A percentile compares a stretch with the other conserved stretches of the same genome.
Conservation (phyloP, 495 filamentous ascomycete genomes). For the Niebla homalea region DNA sequence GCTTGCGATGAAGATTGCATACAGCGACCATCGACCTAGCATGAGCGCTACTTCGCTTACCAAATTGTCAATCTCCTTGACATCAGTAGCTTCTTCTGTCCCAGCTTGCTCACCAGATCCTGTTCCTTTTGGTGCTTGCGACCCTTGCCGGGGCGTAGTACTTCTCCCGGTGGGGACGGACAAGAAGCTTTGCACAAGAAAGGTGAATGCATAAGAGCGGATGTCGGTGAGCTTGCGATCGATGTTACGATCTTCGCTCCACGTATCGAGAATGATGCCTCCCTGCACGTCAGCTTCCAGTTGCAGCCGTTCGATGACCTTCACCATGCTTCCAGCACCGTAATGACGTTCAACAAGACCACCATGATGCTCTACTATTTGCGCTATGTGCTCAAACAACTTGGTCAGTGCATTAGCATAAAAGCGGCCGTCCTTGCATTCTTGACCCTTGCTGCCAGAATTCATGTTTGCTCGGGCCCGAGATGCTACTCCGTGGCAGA, state of each 20-base stretch:
- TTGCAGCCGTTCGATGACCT: constrained; percentile 86
- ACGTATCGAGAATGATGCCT: constrained; percentile 92
- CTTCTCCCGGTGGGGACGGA: constrained; percentile 45
- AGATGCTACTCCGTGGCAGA: constrained; percentile 81
- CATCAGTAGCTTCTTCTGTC: constrained; percentile 86
- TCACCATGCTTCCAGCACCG: constrained; percentile 82
- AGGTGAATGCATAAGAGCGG: constrained; percentile 93
- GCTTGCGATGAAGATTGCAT: constrained; percentile 72
- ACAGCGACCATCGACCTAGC: constrained; percentile 87
- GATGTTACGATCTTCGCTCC: constrained; percentile 76
- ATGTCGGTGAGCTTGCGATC: constrained; percentile 82
- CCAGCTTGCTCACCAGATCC: constrained; percentile 35
- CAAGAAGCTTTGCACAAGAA: constrained; percentile 88
- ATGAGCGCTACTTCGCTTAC: constrained; percentile 79
- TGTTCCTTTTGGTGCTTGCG: constrained; percentile 46
- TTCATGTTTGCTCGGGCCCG: constrained; percentile 71
- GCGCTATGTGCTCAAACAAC: constrained; percentile 92
- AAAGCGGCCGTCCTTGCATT: constrained; percentile 64
- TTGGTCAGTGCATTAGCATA: constrained; percentile 84
- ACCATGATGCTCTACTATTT: constrained; percentile 86
- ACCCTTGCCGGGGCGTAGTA: constrained; percentile 41
- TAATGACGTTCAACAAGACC: constrained; percentile 87
- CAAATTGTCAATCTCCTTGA: constrained; percentile 83
- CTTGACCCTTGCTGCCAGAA: constrained; percentile 40
- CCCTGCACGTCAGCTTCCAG: constrained; percentile 92